Evolutionary conservation across 495 filamentous ascomycete species (phyloP).

Genomic region (Neurospora sp.): DNA sequence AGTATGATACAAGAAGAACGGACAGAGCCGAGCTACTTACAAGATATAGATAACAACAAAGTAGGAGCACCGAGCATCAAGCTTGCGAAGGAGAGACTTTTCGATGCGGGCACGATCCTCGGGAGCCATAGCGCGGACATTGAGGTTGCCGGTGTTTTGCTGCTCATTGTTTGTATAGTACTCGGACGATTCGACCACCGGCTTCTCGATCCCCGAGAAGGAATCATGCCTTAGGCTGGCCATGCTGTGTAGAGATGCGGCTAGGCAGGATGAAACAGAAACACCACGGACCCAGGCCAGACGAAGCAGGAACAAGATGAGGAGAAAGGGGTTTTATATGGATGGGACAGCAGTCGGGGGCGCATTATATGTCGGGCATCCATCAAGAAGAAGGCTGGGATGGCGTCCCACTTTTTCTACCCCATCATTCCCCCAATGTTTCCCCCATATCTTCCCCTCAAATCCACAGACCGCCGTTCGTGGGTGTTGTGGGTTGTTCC

Average conservation of each 20-base stretch:
- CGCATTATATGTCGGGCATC: not conserved
- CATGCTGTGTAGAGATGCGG: not conserved
- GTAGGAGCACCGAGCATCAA: constrained; percentile 30
- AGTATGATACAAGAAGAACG: not conserved
- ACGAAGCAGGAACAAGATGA: not conserved
- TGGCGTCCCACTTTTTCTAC: not conserved
- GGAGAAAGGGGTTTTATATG: not conserved
- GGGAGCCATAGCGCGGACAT: constrained; percentile 19
- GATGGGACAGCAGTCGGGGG: no score
- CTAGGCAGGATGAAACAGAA: not conserved
- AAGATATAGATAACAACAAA: constrained; percentile 56
- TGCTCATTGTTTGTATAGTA: not conserved
- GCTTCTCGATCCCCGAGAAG: not conserved
- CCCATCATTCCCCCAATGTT: not conserved
- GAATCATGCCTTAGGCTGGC: not conserved
- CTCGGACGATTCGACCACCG: not conserved
- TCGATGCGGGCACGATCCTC: constrained; percentile 25
- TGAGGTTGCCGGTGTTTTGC: not conserved
- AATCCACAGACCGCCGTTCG: not conserved
- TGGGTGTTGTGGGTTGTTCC: not conserved
- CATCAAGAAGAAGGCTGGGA: not conserved
- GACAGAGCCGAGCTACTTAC: not conserved
- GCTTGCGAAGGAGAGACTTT: constrained; percentile 31
- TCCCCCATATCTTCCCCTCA: not conserved
- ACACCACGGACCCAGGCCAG: not conserved